phyloP scores from a whole-genome alignment of 306 rosid genomes.

The Spatholobus suberectus region DNA sequence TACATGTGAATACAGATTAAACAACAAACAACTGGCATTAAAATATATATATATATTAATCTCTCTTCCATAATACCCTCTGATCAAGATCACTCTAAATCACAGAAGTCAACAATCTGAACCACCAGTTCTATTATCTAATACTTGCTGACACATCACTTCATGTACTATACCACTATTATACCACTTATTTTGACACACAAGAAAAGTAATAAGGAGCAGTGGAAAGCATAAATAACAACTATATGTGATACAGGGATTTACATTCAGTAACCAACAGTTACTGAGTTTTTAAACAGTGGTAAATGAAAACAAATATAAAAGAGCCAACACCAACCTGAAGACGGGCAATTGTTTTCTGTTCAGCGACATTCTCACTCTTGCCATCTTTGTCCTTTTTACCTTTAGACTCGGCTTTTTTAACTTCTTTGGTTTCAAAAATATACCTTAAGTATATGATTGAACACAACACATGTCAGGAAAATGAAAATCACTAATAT shows the following conservation, averaged over 20 bases:
- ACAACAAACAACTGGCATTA: neutral
- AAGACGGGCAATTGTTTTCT: conserved; percentile 73
- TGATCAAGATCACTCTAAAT: neutral
- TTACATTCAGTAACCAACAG: conserved; percentile 16
- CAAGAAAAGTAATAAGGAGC: neutral
- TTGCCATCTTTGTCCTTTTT: conserved; percentile 60
- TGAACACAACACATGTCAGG: conserved; percentile 34
- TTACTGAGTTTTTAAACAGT: conserved; percentile 18
- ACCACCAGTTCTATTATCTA: conserved; percentile 7
- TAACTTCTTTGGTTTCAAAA: conserved; percentile 78
- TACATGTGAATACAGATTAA: conserved; percentile 4
- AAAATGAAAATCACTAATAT: conserved; percentile 16
- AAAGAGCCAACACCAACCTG: conserved; percentile 63
- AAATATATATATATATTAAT: no score
- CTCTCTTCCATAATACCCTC: neutral
- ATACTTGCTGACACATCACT: neutral
- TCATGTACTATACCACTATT: neutral
- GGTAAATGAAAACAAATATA: conserved; percentile 15
- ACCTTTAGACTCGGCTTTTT: conserved; percentile 54
- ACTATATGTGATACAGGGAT: neutral
- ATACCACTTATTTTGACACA: neutral
- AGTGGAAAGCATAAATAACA: conserved; percentile 11
- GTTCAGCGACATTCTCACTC: conserved; percentile 53
- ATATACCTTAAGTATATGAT: conserved; percentile 62
- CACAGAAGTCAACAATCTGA: neutral